Evolutionary conservation across 192 early-diverging fungal species (phyloP).

Genomic region (Backusella luteola): DNA sequence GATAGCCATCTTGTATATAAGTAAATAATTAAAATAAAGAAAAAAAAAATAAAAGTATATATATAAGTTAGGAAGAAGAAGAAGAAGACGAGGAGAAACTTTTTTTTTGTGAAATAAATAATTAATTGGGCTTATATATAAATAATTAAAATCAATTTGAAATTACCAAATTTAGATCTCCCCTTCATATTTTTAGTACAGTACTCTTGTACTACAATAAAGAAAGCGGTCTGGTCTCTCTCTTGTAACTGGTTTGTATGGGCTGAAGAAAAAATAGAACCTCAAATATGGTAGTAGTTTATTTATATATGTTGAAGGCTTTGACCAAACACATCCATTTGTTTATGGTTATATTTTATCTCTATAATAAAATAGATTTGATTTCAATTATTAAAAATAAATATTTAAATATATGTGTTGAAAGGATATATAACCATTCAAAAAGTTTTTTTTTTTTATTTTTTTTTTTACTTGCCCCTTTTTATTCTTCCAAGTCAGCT

Average conservation of each 20-base stretch:
- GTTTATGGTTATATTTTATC: neutral
- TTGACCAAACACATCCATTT: neutral
- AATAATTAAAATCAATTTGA: neutral
- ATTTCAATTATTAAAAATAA: neutral
- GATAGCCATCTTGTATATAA: neutral
- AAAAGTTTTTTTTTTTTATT: neutral
- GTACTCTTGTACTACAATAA: neutral
- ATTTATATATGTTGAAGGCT: neutral
- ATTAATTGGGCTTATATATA: neutral
- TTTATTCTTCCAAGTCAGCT: neutral
- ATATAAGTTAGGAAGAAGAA: neutral
- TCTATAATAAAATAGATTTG: neutral
- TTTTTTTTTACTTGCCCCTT: neutral
- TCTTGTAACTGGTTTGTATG: neutral
- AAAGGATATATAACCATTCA: neutral
- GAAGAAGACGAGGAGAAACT: neutral
- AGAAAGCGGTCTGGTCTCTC: neutral
- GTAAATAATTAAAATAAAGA: neutral
- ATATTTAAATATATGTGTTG: neutral
- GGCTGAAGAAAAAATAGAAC: neutral
- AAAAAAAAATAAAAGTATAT: neutral
- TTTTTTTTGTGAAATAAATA: no score
- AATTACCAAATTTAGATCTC: conserved; percentile 4
- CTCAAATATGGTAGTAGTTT: neutral
- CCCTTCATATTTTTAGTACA: conserved; percentile 7